Conservation (phyloP, 2,329 filamentous ascomycete genomes). For the Aureobasidium sp. region DNA sequence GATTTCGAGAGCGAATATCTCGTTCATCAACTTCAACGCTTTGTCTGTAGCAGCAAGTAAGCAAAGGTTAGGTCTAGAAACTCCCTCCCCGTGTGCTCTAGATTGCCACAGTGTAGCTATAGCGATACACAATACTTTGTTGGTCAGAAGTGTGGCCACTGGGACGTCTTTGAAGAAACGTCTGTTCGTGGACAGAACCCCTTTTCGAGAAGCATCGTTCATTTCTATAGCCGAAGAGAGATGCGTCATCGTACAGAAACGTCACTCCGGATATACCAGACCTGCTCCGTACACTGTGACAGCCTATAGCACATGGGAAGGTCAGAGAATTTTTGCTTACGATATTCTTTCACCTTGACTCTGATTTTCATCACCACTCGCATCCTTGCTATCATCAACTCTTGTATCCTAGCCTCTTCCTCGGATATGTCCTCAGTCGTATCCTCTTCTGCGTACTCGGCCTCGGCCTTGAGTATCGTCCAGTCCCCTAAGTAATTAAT, state of each 20-base stretch:
- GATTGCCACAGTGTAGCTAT: too few relatives aligned
- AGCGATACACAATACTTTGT: too few relatives aligned
- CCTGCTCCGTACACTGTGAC: too few relatives aligned
- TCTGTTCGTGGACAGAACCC: too few relatives aligned
- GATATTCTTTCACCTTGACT: slow-evolving; percentile 11
- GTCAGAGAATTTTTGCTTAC: not conserved
- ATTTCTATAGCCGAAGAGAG: too few relatives aligned
- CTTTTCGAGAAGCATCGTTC: too few relatives aligned
- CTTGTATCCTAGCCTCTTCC: not conserved
- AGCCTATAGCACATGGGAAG: too few relatives aligned
- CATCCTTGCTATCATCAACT: slow-evolving; percentile 6
- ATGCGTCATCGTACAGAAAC: too few relatives aligned
- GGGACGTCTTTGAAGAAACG: too few relatives aligned
- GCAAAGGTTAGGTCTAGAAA: not conserved
- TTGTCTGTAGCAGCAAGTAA: not conserved
- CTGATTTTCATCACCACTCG: not conserved
- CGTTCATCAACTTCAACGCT: not conserved
- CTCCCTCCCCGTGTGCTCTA: too few relatives aligned
- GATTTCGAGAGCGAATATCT: not conserved
- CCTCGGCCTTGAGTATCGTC: not conserved
- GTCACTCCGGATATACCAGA: too few relatives aligned
- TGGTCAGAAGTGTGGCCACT: too few relatives aligned
- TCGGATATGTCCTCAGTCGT: not conserved
- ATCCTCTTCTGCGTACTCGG: not conserved
- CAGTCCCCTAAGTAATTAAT: not conserved